Conservation (phyloP, 2,329 filamentous ascomycete genomes). For the Trichoderma simmonsii region DNA sequence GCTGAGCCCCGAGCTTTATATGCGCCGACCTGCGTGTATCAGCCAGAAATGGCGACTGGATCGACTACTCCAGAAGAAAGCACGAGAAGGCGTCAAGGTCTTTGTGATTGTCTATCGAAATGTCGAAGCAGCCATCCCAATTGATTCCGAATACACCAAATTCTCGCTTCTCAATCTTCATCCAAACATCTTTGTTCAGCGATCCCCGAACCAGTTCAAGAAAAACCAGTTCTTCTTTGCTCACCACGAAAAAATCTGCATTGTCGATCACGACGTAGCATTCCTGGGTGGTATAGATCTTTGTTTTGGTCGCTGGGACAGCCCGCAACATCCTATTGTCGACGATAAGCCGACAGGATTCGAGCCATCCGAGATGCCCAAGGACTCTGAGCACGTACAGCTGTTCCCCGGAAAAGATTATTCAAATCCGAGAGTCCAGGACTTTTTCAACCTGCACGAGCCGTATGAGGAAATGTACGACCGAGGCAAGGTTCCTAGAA, state of each 20-base stretch:
- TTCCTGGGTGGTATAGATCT: constrained; percentile 95
- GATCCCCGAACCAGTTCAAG: constrained; percentile 95
- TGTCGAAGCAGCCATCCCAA: constrained; percentile 93
- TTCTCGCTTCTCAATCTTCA: constrained; percentile 93
- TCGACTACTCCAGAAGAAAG: constrained; percentile 87
- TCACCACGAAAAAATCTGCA: constrained; percentile 96
- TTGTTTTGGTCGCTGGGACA: constrained; percentile 97
- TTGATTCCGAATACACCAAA: constrained; percentile 98
- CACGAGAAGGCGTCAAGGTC: constrained; percentile 91
- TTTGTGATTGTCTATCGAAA: constrained; percentile 98
- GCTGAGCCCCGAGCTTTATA: constrained; percentile 93
- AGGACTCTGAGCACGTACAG: constrained; percentile 91
- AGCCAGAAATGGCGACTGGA: constrained; percentile 98
- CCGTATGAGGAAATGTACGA: constrained; percentile 99
- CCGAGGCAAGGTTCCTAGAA: constrained; percentile 78
- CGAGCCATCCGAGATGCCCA: constrained; percentile 69
- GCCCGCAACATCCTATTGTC: constrained; percentile 82
- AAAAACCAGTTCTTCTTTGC: constrained; percentile 99
- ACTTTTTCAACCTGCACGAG: constrained; percentile 89
- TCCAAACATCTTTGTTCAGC: constrained; percentile 92
- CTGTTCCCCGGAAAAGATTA: constrained; percentile 98
- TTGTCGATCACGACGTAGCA: constrained; percentile 92
- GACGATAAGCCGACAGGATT: constrained; percentile 97
- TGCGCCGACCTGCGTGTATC: constrained; percentile 89
- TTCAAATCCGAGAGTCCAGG: constrained; percentile 90